phyloP scores from a whole-genome alignment of 2,329 filamentous ascomycete genomes.

The Verticillium dahliae region DNA sequence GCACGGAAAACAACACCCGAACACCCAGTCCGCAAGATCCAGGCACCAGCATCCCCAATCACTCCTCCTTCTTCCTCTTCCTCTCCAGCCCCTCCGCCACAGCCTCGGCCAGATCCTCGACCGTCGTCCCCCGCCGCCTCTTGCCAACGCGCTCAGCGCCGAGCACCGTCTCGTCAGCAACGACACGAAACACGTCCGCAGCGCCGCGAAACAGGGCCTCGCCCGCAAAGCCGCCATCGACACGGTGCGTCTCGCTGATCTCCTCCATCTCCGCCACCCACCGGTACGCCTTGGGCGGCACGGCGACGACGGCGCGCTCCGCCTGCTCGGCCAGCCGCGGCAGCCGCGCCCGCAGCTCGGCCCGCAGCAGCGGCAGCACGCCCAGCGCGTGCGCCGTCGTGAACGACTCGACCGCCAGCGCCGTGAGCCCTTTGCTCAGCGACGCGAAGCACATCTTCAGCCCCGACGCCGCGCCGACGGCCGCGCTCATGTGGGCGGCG shows the following conservation, averaged over 20 bases:
- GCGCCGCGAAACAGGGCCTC: slow-evolving; percentile 49
- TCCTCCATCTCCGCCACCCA: slow-evolving; percentile 76
- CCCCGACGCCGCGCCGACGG: slow-evolving; percentile 49
- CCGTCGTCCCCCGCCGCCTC: slow-evolving; percentile 47
- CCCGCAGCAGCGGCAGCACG: slow-evolving; percentile 51
- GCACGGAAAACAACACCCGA: neutral
- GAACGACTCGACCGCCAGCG: slow-evolving; percentile 64
- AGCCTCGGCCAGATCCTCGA: slow-evolving; percentile 48
- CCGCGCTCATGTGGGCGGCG: slow-evolving; percentile 37
- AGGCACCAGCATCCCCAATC: neutral
- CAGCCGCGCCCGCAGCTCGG: slow-evolving; percentile 43
- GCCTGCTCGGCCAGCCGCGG: slow-evolving; percentile 40
- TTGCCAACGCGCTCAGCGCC: slow-evolving; percentile 52
- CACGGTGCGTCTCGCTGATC: slow-evolving; percentile 59
- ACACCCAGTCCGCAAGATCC: neutral
- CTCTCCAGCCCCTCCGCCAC: slow-evolving; percentile 39
- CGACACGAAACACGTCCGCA: slow-evolving; percentile 53
- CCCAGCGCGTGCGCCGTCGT: slow-evolving; percentile 60
- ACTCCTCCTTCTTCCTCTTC: slow-evolving; percentile 32
- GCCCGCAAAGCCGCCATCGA: slow-evolving; percentile 55
- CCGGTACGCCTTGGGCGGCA: slow-evolving; percentile 70
- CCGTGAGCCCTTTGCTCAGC: slow-evolving; percentile 58
- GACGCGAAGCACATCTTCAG: slow-evolving; percentile 63
- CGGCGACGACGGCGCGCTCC: slow-evolving; percentile 45
- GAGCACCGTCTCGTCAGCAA: slow-evolving; percentile 56